Evolutionary conservation across 2,329 filamentous ascomycete genomes (phyloP).

Genomic region (Aspergillus novofumigatus): DNA sequence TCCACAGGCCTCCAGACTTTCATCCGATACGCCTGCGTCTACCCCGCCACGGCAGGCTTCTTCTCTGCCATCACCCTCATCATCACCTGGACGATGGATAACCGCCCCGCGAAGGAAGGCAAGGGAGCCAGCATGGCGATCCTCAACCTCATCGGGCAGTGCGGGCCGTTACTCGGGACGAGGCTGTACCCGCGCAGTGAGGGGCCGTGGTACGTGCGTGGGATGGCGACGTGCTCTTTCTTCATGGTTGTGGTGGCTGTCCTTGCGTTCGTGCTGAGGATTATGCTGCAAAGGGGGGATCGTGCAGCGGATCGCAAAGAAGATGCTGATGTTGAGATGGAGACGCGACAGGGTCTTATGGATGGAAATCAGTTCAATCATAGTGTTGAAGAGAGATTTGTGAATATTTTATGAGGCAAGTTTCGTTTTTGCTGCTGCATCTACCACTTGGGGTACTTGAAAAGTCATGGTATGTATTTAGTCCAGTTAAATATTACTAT

Average conservation of each 20-base stretch:
- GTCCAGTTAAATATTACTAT: neutral
- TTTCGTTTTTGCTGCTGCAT: neutral
- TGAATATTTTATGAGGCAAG: neutral
- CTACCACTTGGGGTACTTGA: neutral
- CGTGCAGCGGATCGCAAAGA: constrained; percentile 2
- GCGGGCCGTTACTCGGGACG: constrained; percentile 68
- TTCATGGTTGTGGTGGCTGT: constrained; percentile 61
- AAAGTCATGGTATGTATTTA: neutral
- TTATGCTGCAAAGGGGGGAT: constrained; percentile 53
- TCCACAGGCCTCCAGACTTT: constrained; percentile 30
- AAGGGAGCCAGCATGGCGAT: constrained; percentile 75
- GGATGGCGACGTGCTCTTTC: constrained; percentile 59
- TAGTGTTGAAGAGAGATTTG: constrained; percentile 14
- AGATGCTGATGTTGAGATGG: constrained; percentile 10
- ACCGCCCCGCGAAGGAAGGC: constrained; percentile 64
- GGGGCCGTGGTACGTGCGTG: constrained; percentile 58
- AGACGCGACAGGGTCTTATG: constrained; percentile 29
- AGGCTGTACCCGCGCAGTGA: constrained; percentile 58
- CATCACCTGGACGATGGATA: constrained; percentile 86
- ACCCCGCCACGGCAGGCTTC: constrained; percentile 74
- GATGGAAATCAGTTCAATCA: constrained; percentile 17
- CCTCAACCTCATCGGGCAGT: constrained; percentile 76
- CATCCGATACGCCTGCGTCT: constrained; percentile 68
- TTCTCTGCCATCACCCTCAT: constrained; percentile 80
- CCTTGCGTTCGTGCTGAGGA: constrained; percentile 52